phyloP scores from a whole-genome alignment of 2,329 filamentous ascomycete genomes.

The Beauveria australis region DNA sequence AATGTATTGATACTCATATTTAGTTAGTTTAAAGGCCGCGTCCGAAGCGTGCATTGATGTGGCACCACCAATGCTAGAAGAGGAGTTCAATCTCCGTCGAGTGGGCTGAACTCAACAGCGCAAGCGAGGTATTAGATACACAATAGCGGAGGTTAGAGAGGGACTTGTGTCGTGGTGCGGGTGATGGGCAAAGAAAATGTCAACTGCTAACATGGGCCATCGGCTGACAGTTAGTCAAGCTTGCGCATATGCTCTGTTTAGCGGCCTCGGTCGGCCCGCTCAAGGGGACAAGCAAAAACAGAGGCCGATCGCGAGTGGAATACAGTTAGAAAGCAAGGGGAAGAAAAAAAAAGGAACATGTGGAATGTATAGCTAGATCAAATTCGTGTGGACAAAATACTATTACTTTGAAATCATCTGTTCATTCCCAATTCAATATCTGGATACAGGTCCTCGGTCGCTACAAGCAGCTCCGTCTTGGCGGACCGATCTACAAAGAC shows the following conservation, averaged over 20 bases:
- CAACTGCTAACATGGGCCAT: slow-evolving; percentile 2
- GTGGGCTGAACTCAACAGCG: background rate
- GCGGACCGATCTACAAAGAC: background rate
- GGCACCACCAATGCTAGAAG: slow-evolving; percentile 8
- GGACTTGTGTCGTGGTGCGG: background rate
- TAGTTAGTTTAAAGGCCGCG: background rate
- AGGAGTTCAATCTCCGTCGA: slow-evolving; percentile 10
- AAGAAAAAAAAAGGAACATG: no score
- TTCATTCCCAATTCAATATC: no score
- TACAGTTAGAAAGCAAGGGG: no score
- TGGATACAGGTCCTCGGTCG: no score
- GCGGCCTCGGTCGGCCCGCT: slow-evolving; percentile 15
- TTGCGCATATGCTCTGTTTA: background rate
- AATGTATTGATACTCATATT: slow-evolving; percentile 1
- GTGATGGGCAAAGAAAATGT: background rate
- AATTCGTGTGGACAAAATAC: no score
- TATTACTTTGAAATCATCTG: no score
- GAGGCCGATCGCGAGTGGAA: no score
- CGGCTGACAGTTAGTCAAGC: background rate
- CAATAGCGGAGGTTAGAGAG: slow-evolving; percentile 9
- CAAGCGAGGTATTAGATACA: background rate
- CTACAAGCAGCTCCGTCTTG: background rate
- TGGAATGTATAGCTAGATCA: no score
- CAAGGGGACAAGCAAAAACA: no score
- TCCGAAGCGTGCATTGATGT: background rate